These are phyloP conservation scores for Bruguiera parviflora DNA, from an alignment of 345 rosid genomes.

Conservation along the genomic window DNA sequence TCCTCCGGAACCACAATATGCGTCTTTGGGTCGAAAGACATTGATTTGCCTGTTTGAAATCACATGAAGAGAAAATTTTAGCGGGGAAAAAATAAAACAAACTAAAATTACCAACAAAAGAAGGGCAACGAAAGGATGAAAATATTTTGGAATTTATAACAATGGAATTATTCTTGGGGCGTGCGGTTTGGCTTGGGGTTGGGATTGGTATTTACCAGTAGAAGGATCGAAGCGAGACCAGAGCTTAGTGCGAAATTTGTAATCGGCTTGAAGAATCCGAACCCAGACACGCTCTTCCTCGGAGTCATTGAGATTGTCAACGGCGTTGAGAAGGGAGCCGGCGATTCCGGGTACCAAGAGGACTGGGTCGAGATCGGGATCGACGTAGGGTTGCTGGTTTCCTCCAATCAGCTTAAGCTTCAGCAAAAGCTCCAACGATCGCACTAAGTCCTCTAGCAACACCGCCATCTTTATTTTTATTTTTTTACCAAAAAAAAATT, in stretches of 20 bases:
- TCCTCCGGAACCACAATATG: slow-evolving; percentile 79
- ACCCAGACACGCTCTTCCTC: slow-evolving; percentile 85
- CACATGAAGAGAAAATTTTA: not conserved
- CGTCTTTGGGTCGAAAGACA: slow-evolving; percentile 63
- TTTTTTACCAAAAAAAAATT: not conserved
- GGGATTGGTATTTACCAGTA: slow-evolving; percentile 41
- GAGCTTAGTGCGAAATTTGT: slow-evolving; percentile 67
- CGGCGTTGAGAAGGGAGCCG: slow-evolving; percentile 75
- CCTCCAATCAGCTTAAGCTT: slow-evolving; percentile 47
- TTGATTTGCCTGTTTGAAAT: slow-evolving; percentile 58
- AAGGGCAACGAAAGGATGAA: not conserved
- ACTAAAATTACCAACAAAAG: not conserved
- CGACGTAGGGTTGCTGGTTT: slow-evolving; percentile 56
- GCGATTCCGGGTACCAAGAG: slow-evolving; percentile 88
- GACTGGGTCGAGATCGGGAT: slow-evolving; percentile 87
- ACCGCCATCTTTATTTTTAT: slow-evolving; percentile 42
- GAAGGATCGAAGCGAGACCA: slow-evolving; percentile 93
- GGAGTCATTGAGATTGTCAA: slow-evolving; percentile 45
- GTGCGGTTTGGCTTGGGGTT: not conserved
- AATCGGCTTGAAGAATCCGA: slow-evolving; percentile 77
- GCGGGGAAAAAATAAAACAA: not conserved
- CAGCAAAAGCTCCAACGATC: slow-evolving; percentile 70
- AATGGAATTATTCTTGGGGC: not conserved
- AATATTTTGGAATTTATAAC: not conserved
- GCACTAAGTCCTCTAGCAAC: slow-evolving; percentile 63